Conservation (phyloP, 495 filamentous ascomycete genomes). For the Lophium mytilinum region DNA sequence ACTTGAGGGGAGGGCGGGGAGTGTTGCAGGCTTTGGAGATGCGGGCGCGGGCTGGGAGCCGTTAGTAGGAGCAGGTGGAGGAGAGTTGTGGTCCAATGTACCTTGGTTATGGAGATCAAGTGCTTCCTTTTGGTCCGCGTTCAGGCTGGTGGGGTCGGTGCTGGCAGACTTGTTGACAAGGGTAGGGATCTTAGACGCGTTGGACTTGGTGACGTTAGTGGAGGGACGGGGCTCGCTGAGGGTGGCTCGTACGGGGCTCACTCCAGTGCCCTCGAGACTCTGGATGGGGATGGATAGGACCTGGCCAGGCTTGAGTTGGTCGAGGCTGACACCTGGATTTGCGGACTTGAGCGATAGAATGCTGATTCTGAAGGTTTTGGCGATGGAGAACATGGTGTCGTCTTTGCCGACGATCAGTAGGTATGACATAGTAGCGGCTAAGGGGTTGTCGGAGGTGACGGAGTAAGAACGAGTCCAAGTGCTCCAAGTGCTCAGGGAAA, state of each 20-base stretch:
- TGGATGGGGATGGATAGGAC: background rate
- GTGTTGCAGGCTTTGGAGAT: background rate
- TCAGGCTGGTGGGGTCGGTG: background rate
- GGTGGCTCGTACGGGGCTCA: no score
- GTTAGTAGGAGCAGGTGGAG: background rate
- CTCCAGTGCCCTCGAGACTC: no score
- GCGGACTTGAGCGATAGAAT: background rate
- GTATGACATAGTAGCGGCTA: no score
- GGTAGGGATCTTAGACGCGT: no score
- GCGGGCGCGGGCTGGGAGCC: background rate
- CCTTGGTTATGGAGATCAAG: background rate
- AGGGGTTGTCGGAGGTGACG: no score
- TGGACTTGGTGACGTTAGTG: no score
- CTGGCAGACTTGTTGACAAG: background rate
- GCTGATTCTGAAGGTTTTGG: background rate
- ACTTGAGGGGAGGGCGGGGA: background rate
- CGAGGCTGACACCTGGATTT: background rate
- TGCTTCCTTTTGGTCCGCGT: background rate
- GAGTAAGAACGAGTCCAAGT: no score
- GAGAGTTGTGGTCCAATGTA: background rate
- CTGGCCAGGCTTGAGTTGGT: background rate
- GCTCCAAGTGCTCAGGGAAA: no score
- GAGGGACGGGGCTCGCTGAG: no score
- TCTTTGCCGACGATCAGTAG: background rate
- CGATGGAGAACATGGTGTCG: background rate